Conservation (phyloP, 2,329 filamentous ascomycete genomes). For the Venturia carpophila region DNA sequence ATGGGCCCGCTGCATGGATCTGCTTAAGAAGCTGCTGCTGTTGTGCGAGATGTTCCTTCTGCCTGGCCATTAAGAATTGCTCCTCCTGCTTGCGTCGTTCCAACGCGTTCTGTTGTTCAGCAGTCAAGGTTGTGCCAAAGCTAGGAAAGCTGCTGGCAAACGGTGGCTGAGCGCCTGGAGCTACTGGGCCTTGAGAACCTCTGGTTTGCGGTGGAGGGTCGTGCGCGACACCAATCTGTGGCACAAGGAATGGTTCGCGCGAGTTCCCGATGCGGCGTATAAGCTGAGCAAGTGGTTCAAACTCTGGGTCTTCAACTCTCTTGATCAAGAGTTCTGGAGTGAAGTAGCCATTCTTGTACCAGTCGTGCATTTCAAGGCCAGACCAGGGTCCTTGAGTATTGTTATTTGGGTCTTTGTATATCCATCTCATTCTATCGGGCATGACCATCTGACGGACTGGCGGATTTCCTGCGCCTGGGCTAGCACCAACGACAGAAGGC, state of each 20-base stretch:
- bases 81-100: conserved; percentile 97
- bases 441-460: conserved; percentile 89
- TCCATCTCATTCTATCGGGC: conserved; percentile 98
- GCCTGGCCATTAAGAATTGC: conserved; percentile 90
- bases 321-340: conserved; percentile 90
- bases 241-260: conserved; percentile 91
- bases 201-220: conserved; percentile 52
- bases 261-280: conserved; percentile 96
- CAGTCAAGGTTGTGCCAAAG: conserved; percentile 92
- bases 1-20: conserved; percentile 53
- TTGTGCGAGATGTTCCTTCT: conserved; percentile 85
- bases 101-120: conserved; percentile 94
- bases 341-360: conserved; percentile 99
- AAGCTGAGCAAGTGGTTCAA: conserved; percentile 88
- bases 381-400: conserved; percentile 91
- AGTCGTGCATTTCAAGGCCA: conserved; percentile 97
- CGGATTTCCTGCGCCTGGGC: conserved; percentile 57
- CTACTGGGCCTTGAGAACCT: conserved; percentile 29
- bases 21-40: conserved; percentile 71
- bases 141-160: conserved; percentile 91
- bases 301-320: conserved; percentile 87
- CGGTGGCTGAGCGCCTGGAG: conserved; percentile 57
- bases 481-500: conserved; percentile 29
- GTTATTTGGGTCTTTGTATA: conserved; percentile 90
- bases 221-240: conserved; percentile 91